phyloP scores from a whole-genome alignment of 345 rosid genomes.

The Eutrema heterophyllum region DNA sequence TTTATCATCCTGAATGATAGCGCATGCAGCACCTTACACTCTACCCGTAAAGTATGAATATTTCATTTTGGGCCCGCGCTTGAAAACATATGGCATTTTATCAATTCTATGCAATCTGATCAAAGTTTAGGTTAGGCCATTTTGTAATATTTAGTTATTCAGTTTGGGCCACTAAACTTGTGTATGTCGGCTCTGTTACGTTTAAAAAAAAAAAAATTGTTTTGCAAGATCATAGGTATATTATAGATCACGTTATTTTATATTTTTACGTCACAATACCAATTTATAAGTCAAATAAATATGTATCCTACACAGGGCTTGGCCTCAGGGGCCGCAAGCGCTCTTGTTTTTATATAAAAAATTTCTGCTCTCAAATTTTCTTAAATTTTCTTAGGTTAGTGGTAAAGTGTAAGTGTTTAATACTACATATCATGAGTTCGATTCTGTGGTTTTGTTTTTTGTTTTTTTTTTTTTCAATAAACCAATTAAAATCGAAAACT shows the following conservation, averaged over 20 bases:
- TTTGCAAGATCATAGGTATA: background rate
- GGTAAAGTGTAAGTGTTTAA: no score
- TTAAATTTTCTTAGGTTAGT: no score
- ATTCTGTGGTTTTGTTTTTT: no score
- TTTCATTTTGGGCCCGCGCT: background rate
- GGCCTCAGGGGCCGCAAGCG: no score
- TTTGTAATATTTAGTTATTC: background rate
- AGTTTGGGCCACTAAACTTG: background rate
- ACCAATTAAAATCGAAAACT: no score
- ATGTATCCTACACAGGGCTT: background rate
- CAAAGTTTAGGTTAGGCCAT: background rate
- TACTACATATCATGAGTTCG: no score
- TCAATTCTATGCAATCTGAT: background rate
- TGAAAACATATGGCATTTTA: background rate
- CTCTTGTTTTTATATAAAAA: no score
- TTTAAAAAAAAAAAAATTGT: background rate
- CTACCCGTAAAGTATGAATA: background rate
- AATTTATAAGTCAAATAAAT: no score
- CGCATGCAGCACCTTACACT: background rate
- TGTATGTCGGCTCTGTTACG: background rate
- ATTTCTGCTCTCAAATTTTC: no score
- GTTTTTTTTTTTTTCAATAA: no score
- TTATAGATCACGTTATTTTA: background rate
- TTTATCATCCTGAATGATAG: background rate
- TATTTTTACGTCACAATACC: background rate